Evolutionary conservation across 495 filamentous ascomycete species (phyloP).

Genomic region (Aspergillus campestris): DNA sequence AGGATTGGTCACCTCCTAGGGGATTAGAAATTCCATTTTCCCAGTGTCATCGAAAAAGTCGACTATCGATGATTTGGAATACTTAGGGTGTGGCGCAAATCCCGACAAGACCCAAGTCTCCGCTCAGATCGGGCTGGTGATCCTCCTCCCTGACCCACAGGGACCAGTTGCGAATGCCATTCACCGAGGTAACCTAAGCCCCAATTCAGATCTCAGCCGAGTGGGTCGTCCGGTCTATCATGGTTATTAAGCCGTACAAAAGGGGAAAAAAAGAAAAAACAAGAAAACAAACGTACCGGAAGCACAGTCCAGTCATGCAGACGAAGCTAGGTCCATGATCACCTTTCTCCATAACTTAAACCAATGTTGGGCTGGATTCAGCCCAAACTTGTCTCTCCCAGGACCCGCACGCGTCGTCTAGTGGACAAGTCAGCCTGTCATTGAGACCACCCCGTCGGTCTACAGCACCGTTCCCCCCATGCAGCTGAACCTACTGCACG

Average conservation of each 20-base stretch:
- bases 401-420: not conserved
- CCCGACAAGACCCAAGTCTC: slow-evolving; percentile 8
- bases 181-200: no score
- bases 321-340: slow-evolving; percentile 14
- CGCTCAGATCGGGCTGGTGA: slow-evolving; percentile 16
- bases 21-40: slow-evolving; percentile 16
- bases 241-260: not conserved
- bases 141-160: slow-evolving; percentile 8
- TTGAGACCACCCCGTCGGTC: not conserved
- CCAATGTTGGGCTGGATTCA: slow-evolving; percentile 11
- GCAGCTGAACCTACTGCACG: slow-evolving; percentile 8
- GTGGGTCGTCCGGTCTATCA: slow-evolving; percentile 13
- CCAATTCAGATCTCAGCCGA: slow-evolving; percentile 10
- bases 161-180: slow-evolving; percentile 7
- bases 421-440: slow-evolving; percentile 9
- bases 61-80: slow-evolving; percentile 19
- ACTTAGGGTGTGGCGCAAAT: slow-evolving; percentile 14
- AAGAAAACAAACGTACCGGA: slow-evolving; percentile 5
- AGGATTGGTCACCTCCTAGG: not conserved
- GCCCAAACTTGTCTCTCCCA: slow-evolving; percentile 7
- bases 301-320: slow-evolving; percentile 13
- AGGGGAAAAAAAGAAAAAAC: not conserved
- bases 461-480: slow-evolving; percentile 1
- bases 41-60: slow-evolving; percentile 2
- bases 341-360: slow-evolving; percentile 14